Base-by-base conservation (phyloP, 768 basidiomycete genomes). In the Russula compacta region DNA sequence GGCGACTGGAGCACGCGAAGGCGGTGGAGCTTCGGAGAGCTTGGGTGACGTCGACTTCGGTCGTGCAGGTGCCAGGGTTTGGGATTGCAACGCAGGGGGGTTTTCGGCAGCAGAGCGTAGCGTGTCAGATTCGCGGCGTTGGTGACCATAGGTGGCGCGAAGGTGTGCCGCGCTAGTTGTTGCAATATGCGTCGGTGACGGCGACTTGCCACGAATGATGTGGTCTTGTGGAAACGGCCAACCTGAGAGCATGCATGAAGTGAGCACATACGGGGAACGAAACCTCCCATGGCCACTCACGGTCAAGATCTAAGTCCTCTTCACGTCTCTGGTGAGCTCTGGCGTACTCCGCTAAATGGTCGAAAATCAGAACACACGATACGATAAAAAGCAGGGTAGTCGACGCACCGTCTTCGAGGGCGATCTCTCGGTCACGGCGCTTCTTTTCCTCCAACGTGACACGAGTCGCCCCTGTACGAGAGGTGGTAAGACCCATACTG, bases 91-190 rank as follows among this genome's bases (percentile, higher is more conserved):
- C 38, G 38, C 54, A 39, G 63, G 58, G n/a, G 53, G 49, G 10
- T 73, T 72, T 17, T 73, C 73, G 19, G 76, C 75, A 14, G 74
- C 70, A 7, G 76, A 80, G 48, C 85, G 86, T 33, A 89, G 73
- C 0, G 89, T 90, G 64, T 92, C 89, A 0, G 89, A 90, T 59
- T 90, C 88, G 32, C 83, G 81, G 53, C 89, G 83, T 66, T 76
- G 79, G 69, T 91, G 89, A 2, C 71, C 72, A 65, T 78, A 71
- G 47, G 68, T 48, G 11, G 73, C 64, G 3, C 75, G 64, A 61
- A 72, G 64, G 56, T 74, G 69, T 54, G 70, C 60, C 38, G 70
- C 67, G 42, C 61, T 62, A 9, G n/a, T 39, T 14, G 60, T 29
- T 24, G 61, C 67, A 61, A 72, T 67, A 38, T 76, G 75, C 6